Conservation (phyloP, 2,329 filamentous ascomycete genomes). For the Leptographium lundbergii region DNA sequence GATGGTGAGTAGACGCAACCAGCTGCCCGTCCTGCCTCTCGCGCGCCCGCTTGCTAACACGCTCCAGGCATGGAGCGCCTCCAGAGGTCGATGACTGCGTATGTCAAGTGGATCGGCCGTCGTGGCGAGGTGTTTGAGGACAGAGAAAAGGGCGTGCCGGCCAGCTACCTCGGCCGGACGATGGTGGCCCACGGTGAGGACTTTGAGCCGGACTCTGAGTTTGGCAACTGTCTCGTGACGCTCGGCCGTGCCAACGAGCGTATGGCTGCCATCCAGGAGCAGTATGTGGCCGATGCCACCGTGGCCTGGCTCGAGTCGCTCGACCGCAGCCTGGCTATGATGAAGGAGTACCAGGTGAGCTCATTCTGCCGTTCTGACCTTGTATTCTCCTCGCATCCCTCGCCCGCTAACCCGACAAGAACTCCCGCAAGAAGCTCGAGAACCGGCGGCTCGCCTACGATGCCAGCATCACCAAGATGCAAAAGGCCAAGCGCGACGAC, state of each 20-base stretch:
- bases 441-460: conserved; percentile 81
- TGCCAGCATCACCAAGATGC: conserved; percentile 76
- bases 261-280: conserved; percentile 73
- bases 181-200: conserved; percentile 89
- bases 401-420: too few relatives aligned
- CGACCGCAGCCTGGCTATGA: conserved; percentile 78
- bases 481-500: conserved; percentile 88
- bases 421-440: conserved; percentile 82
- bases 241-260: conserved; percentile 82
- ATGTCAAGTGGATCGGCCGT: conserved; percentile 79
- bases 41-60: conserved; percentile 1
- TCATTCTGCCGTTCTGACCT: too few relatives aligned
- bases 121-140: conserved; percentile 69
- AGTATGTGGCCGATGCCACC: conserved; percentile 65
- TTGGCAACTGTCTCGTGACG: conserved; percentile 70
- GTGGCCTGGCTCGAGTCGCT: conserved; percentile 83
- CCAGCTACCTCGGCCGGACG: conserved; percentile 66
- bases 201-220: conserved; percentile 82
- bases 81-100: conserved; percentile 72
- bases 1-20: conserved; percentile 50
- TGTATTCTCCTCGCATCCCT: too few relatives aligned
- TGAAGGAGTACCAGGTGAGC: conserved; percentile 88
- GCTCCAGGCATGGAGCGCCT: conserved; percentile 67
- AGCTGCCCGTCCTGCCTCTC: background rate
- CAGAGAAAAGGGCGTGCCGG: conserved; percentile 73